phyloP scores from a whole-genome alignment of 331 rosid genomes.

The Malus hybrid region DNA sequence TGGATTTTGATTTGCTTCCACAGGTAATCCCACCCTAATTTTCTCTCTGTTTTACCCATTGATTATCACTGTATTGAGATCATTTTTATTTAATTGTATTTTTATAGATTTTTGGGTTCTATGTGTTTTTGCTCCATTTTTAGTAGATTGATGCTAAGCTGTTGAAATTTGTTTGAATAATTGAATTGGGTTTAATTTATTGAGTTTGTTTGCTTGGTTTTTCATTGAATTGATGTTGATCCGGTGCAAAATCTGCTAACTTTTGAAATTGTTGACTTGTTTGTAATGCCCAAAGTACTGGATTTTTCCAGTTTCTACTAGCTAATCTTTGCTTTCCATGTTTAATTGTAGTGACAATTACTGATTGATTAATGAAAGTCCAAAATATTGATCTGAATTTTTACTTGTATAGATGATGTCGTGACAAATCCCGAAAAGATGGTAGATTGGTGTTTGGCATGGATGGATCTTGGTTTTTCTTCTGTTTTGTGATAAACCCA shows the following conservation, averaged over 20 bases:
- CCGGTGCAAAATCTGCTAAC: neutral
- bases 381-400: neutral
- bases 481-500: neutral
- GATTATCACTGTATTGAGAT: neutral
- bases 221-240: neutral
- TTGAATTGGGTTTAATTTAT: neutral
- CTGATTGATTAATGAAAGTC: neutral
- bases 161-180: neutral
- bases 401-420: neutral
- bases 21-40: conserved; percentile 6
- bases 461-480: neutral
- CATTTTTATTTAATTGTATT: neutral
- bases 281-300: neutral
- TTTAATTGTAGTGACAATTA: neutral
- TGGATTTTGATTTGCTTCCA: neutral
- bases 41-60: neutral
- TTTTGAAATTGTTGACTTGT: neutral
- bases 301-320: neutral
- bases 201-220: neutral
- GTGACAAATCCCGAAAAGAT: neutral
- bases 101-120: neutral
- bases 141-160: neutral
- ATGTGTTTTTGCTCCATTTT: too few relatives aligned
- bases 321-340: neutral
- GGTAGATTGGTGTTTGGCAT: neutral